phyloP scores from a whole-genome alignment of 805 yeast species.

The Blastobotrys robertii region DNA sequence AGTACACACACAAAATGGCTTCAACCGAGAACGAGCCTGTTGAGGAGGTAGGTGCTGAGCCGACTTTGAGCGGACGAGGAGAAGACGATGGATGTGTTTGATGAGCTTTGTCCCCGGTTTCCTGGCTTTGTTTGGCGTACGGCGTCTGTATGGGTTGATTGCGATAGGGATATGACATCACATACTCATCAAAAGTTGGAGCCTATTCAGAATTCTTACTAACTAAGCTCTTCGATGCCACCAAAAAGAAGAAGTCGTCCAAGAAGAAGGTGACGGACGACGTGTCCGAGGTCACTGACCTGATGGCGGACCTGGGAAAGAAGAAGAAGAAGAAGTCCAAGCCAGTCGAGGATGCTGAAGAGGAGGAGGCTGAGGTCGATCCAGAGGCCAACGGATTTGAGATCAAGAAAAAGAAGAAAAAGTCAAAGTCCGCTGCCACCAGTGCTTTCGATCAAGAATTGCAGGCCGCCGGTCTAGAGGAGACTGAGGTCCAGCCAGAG shows the following conservation, averaged over 20 bases:
- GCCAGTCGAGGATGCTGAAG: constrained; percentile 27
- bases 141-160: too few relatives aligned
- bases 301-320: constrained; percentile 74
- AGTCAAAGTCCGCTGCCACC: constrained; percentile 38
- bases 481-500: constrained; percentile 22
- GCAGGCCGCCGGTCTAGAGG: constrained; percentile 81
- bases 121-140: too few relatives aligned
- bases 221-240: constrained; percentile 21
- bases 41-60: neutral
- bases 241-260: constrained; percentile 30
- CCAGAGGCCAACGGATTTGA: constrained; percentile 44
- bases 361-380: constrained; percentile 43
- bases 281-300: constrained; percentile 41
- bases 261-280: constrained; percentile 18
- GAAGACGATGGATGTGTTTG: too few relatives aligned
- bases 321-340: constrained; percentile 59
- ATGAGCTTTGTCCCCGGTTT: too few relatives aligned
- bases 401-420: constrained; percentile 56
- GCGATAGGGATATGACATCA: too few relatives aligned
- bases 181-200: too few relatives aligned
- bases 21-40: too few relatives aligned
- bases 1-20: too few relatives aligned
- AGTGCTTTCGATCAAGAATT: constrained; percentile 83
- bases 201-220: too few relatives aligned
- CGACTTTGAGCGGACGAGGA: constrained; percentile 11